A percentile compares a stretch with the other conserved stretches of the same genome.
Conservation (phyloP, 2,329 filamentous ascomycete species). For the Beauveria sp. region DNA sequence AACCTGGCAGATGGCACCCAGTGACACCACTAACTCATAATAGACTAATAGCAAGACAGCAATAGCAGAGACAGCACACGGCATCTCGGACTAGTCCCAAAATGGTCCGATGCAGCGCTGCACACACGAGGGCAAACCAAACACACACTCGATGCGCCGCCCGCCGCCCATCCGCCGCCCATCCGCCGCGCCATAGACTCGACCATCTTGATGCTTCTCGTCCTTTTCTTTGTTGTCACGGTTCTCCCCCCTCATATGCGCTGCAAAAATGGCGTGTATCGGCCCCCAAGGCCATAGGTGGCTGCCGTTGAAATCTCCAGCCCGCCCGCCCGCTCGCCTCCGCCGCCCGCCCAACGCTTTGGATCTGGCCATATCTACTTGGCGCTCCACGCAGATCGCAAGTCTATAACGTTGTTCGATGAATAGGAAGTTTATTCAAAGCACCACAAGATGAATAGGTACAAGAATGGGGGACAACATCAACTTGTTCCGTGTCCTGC, state of each 20-base stretch:
- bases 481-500: too few relatives aligned
- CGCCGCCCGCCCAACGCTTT: too few relatives aligned
- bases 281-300: not conserved
- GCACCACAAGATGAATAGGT: too few relatives aligned
- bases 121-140: not conserved
- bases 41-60: not conserved
- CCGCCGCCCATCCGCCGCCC: not conserved
- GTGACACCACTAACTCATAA: not conserved
- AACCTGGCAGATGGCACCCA: not conserved
- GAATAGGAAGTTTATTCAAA: too few relatives aligned
- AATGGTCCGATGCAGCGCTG: not conserved
- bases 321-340: too few relatives aligned
- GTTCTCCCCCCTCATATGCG: too few relatives aligned
- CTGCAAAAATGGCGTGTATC: not conserved
- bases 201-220: not conserved
- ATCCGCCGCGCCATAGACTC: not conserved
- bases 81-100: not conserved
- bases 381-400: too few relatives aligned
- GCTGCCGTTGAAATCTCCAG: not conserved
- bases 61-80: too few relatives aligned
- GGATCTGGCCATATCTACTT: too few relatives aligned
- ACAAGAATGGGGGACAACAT: not conserved
- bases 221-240: not conserved
- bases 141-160: not conserved
- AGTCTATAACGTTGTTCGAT: too few relatives aligned